Conservation (phyloP, 176 grass and related monocot species). For the Dactylis glomerata region DNA sequence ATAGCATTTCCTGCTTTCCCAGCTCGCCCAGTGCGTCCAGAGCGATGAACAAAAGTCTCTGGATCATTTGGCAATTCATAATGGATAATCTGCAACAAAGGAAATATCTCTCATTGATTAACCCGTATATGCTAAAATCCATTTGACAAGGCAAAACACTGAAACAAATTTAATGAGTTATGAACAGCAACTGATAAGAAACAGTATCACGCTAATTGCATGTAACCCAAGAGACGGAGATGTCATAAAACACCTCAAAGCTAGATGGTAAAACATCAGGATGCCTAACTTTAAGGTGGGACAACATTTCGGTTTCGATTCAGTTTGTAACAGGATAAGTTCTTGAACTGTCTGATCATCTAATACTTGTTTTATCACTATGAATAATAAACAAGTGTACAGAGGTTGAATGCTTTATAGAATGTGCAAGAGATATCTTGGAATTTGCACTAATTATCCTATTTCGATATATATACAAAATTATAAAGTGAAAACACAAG, state of each 20-base stretch:
- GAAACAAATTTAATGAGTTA: constrained; percentile 6
- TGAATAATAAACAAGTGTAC: background rate
- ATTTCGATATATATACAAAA: background rate
- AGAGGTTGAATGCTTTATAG: background rate
- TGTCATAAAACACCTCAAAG: background rate
- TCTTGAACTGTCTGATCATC: background rate
- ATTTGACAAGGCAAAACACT: background rate
- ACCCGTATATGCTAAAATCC: background rate
- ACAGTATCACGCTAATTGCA: background rate
- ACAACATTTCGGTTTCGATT: background rate
- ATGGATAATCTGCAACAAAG: constrained; percentile 79
- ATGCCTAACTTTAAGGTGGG: background rate
- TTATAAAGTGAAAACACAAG: background rate
- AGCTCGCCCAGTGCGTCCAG: constrained; percentile 95
- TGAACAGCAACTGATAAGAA: background rate
- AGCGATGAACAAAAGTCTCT: constrained; percentile 98
- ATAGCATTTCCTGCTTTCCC: constrained; percentile 88
- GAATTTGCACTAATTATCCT: background rate
- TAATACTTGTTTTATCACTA: background rate
- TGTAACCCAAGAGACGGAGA: background rate
- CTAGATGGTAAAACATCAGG: background rate
- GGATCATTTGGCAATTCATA: constrained; percentile 97
- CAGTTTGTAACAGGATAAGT: background rate
- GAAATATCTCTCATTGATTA: constrained; percentile 21
- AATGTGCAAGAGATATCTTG: background rate